Percentiles rank a stretch among this genome's conserved stretches.
phyloP scores from a whole-genome alignment of 176 grass and related monocot species.

The Eragrostis curvula region DNA sequence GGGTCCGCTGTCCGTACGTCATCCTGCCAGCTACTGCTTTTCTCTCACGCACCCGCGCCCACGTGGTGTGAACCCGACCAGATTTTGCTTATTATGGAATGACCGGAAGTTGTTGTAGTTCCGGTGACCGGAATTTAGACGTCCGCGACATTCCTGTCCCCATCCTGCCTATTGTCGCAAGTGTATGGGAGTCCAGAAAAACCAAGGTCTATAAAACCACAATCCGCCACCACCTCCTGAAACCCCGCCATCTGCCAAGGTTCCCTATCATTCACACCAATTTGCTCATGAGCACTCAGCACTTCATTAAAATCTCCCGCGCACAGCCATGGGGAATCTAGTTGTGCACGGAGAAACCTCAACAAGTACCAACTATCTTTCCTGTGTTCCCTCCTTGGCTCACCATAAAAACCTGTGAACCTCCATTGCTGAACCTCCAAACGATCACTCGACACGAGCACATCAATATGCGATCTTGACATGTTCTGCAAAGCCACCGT shows the following conservation, averaged over 20 bases:
- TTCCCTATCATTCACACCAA: background rate
- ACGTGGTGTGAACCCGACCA: no score
- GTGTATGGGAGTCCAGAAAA: background rate
- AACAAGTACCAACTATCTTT: background rate
- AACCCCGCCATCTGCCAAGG: background rate
- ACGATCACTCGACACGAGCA: background rate
- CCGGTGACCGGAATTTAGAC: no score
- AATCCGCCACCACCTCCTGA: background rate
- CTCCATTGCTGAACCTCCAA: background rate
- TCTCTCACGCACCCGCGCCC: no score
- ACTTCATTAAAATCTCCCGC: background rate
- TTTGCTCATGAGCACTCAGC: background rate
- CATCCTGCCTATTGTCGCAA: no score
- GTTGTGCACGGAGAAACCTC: background rate
- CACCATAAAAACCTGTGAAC: background rate
- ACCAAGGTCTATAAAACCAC: background rate
- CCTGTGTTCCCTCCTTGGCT: background rate
- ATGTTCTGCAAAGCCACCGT: background rate
- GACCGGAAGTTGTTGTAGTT: no score
- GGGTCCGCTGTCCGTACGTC: no score
- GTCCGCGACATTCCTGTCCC: background rate
- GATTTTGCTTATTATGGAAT: no score
- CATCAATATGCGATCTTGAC: background rate
- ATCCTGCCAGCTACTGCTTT: no score
- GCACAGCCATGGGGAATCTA: background rate